Base-by-base conservation (phyloP, 139 green algal species). In the Zygnema circumcarinatum region DNA sequence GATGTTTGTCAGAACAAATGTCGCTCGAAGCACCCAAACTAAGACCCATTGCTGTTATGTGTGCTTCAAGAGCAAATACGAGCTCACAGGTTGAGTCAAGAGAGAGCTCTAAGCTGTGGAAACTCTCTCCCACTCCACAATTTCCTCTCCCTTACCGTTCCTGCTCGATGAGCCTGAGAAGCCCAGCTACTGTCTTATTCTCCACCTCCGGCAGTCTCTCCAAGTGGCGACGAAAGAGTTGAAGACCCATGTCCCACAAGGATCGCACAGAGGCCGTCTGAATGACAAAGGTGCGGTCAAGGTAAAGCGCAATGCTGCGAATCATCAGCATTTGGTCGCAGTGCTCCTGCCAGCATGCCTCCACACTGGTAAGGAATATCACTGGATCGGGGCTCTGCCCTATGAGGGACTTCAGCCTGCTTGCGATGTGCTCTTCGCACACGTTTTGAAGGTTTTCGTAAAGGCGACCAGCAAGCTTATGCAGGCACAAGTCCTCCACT, bases 161-260 rank as follows among this genome's bases (percentile, higher is more conserved):
- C 36, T 32, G 53, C 38, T 90, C 84, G 11, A 92, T 84, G 0
- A 92, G 54, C 1, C 35, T 36, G 7, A 92, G 76, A 47, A 91
- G 76, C 0, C 88, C 88, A 2, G 33, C 35, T 20, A 92, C 88
- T 2, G 84, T 76, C 32, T 81, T 82, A 25, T 32, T 47, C 38
- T 92, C 76, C 16, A 92, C 94, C n/a, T 91, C 89, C 1, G 67
- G 90, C 76, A 94, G 80, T 3, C 29, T 22, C 21, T 79, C 89
- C 39, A 99, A 82, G 87, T 99, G 96, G n/a, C 39, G 41, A 2
- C 95, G 83, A 82, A 98, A 97, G 29, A 96, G 89, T 35, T 90
- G 74, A 62, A 99, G 92, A 0, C 96, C 97, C 92, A 98, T 96
- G 75, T 99, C 97, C 88, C 98, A 99, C 20, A 98, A 91, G 35